A percentile compares a stretch with the other conserved stretches of the same genome.
Conservation (phyloP, 768 basidiomycete species). For the Lactifluus echinatus region DNA sequence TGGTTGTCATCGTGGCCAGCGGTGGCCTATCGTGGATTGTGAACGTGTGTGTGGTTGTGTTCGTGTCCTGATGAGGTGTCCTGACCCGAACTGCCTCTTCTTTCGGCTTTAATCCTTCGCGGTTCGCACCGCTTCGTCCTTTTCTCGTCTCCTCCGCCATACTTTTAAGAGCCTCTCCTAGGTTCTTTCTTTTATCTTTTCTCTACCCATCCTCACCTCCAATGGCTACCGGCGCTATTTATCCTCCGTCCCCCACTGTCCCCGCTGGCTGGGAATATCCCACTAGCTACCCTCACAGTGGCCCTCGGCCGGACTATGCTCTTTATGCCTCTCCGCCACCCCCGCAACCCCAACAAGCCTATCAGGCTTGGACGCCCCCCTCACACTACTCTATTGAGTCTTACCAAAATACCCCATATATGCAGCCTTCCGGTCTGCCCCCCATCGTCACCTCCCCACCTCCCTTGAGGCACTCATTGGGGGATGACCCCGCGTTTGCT, state of each 20-base stretch:
- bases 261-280: not conserved
- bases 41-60: not conserved
- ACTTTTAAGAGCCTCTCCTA: not conserved
- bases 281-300: not conserved
- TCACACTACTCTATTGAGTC: slow-evolving; percentile 7
- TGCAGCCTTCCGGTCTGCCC: not conserved
- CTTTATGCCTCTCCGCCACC: not conserved
- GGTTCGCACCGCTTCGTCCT: not conserved
- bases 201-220: slow-evolving; percentile 8
- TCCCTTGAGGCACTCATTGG: slow-evolving; percentile 1
- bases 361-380: slow-evolving; percentile 13
- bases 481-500: slow-evolving; percentile 30
- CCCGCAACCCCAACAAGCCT: not conserved
- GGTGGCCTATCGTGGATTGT: not conserved
- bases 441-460: not conserved
- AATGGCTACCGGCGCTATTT: slow-evolving; percentile 8
- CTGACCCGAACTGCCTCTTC: not conserved
- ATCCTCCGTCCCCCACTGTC: not conserved
- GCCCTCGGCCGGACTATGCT: not conserved
- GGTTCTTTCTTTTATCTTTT: not conserved
- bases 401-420: slow-evolving; percentile 8
- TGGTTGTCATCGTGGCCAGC: not conserved
- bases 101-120: too few species aligned
- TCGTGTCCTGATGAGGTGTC: not conserved
- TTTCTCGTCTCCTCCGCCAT: not conserved